Evolutionary conservation across 805 yeast species (phyloP).

Genomic region (Deakozyma indianensis): DNA sequence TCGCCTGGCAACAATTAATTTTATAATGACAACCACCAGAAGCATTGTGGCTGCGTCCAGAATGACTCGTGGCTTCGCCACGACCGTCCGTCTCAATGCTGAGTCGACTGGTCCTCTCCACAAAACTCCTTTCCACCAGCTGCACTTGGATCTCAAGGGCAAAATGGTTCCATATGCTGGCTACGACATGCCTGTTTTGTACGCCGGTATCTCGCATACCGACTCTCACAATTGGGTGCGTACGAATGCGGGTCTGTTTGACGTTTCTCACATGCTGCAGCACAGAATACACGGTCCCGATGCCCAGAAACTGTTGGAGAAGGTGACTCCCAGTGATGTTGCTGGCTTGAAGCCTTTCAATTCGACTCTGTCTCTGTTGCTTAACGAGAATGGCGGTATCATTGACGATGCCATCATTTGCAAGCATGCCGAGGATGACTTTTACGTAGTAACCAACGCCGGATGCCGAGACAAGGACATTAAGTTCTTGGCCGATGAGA

Average conservation of each 20-base stretch:
- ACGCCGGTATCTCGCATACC: constrained; percentile 71
- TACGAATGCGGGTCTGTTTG: constrained; percentile 75
- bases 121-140: constrained; percentile 68
- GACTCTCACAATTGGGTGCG: constrained; percentile 96
- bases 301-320: constrained; percentile 54
- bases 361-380: constrained; percentile 64
- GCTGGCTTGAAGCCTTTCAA: constrained; percentile 36
- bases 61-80: too few species aligned
- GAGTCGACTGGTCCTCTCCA: not conserved
- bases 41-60: too few species aligned
- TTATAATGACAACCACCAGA: too few species aligned
- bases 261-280: constrained; percentile 96
- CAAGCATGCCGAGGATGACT: constrained; percentile 55
- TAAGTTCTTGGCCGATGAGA: constrained; percentile 42
- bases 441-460: constrained; percentile 89
- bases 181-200: constrained; percentile 87
- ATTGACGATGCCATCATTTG: constrained; percentile 90
- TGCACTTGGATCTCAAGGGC: constrained; percentile 67
- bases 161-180: constrained; percentile 96
- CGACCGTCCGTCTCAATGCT: too few species aligned
- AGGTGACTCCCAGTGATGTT: constrained; percentile 80
- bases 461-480: constrained; percentile 81
- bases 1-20: too few species aligned
- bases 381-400: constrained; percentile 65
- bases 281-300: constrained; percentile 62